phyloP scores from a whole-genome alignment of 495 filamentous ascomycete species.

The Entonaema liquescens region DNA sequence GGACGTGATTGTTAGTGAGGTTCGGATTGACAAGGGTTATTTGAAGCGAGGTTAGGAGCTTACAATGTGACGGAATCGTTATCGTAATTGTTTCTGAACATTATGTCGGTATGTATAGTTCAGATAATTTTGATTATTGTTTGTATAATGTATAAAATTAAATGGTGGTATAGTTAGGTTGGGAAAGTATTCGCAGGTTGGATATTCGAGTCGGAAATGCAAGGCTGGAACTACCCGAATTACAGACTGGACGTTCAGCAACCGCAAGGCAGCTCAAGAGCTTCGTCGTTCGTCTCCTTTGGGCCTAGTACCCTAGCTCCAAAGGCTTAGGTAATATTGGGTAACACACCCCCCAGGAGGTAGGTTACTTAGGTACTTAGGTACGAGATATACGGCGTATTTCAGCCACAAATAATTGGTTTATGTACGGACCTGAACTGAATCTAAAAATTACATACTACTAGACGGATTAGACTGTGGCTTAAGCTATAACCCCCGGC shows the following conservation, averaged over 20 bases:
- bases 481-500: slow-evolving; percentile 40
- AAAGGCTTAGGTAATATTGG: slow-evolving; percentile 25
- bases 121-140: neutral
- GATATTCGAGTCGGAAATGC: slow-evolving; percentile 31
- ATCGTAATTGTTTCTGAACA: slow-evolving; percentile 99
- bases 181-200: slow-evolving; percentile 42
- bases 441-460: no score
- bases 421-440: no score
- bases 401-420: slow-evolving; percentile 22
- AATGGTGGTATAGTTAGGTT: slow-evolving; percentile 34
- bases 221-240: slow-evolving; percentile 38
- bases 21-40: slow-evolving; percentile 33
- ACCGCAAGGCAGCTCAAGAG: slow-evolving; percentile 48
- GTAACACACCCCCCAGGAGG: neutral
- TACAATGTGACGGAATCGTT: slow-evolving; percentile 99
- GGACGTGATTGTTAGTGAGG: slow-evolving; percentile 26
- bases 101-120: slow-evolving; percentile 55
- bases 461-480: slow-evolving; percentile 40
- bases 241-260: slow-evolving; percentile 23
- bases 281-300: slow-evolving; percentile 45
- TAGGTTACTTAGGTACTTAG: neutral
- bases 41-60: slow-evolving; percentile 45
- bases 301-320: slow-evolving; percentile 37
- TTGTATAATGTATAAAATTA: neutral
- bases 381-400: neutral